Percentiles rank a stretch among this genome's conserved stretches.
phyloP scores from a whole-genome alignment of 2,329 filamentous ascomycete species.

The Penicillium sp. region DNA sequence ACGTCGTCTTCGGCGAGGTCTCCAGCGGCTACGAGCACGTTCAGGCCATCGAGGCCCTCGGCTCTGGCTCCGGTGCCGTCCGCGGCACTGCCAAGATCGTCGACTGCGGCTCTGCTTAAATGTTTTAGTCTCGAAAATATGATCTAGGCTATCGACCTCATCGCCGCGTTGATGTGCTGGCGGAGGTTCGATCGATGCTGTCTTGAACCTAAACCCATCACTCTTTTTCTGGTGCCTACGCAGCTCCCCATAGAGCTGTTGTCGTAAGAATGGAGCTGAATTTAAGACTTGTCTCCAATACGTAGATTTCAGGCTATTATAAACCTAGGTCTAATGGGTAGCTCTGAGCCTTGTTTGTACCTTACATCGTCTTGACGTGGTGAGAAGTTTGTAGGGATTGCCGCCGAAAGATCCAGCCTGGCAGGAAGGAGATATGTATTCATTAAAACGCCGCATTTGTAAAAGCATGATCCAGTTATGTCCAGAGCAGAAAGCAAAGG shows the following conservation, averaged over 20 bases:
- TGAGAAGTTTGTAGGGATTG: neutral
- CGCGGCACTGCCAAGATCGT: slow-evolving; percentile 2
- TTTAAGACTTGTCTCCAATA: no score
- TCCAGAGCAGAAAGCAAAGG: neutral
- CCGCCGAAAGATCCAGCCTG: neutral
- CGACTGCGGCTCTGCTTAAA: slow-evolving; percentile 5
- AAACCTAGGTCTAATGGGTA: no score
- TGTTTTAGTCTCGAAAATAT: slow-evolving; percentile 2
- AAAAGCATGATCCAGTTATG: neutral
- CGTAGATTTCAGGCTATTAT: no score
- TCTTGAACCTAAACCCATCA: neutral
- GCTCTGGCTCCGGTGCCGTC: slow-evolving; percentile 2
- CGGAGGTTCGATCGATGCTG: neutral
- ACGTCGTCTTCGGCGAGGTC: slow-evolving; percentile 68
- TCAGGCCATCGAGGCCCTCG: neutral
- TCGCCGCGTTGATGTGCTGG: neutral
- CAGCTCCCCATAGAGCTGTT: neutral
- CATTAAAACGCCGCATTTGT: neutral
- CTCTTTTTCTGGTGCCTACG: neutral
- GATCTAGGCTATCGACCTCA: neutral
- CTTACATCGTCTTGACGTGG: no score
- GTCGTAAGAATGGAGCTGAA: neutral
- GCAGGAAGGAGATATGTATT: neutral
- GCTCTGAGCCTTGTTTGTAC: no score
- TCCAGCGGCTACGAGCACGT: neutral